phyloP scores from a whole-genome alignment of 2,329 filamentous ascomycete species.

The Sclerotinia glacialis region DNA sequence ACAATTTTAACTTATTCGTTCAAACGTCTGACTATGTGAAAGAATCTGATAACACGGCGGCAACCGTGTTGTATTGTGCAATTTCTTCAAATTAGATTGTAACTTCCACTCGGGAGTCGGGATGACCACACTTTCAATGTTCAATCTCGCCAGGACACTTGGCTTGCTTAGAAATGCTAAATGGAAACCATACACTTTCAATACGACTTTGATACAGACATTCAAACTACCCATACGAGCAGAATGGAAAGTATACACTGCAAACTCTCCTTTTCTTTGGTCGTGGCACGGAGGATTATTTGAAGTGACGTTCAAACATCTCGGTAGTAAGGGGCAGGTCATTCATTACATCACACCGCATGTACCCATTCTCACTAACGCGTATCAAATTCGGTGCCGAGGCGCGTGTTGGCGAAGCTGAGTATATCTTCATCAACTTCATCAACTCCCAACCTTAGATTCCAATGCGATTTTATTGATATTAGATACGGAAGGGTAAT shows the following conservation, averaged over 20 bases:
- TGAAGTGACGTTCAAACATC: background rate
- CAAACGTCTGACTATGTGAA: background rate
- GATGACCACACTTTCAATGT: background rate
- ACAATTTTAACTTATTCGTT: background rate
- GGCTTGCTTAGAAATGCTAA: too few relatives aligned
- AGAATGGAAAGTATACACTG: background rate
- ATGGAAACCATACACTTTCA: too few relatives aligned
- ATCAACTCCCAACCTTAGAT: background rate
- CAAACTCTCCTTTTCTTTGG: too few relatives aligned
- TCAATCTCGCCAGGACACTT: background rate
- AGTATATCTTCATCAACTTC: constrained; percentile 8
- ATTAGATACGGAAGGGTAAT: background rate
- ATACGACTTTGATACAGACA: background rate
- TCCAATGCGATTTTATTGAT: background rate
- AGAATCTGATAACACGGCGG: background rate
- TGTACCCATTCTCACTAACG: background rate
- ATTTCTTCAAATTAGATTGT: background rate
- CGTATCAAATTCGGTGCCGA: constrained; percentile 5
- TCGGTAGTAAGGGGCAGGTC: background rate
- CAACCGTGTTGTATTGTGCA: background rate
- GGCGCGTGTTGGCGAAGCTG: constrained; percentile 3
- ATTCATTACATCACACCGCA: background rate
- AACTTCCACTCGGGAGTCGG: background rate
- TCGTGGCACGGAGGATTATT: background rate
- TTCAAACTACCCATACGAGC: background rate